These are phyloP conservation scores for Exophiala viscosa DNA, from an alignment of 2,329 filamentous ascomycete genomes.

Conservation along the genomic window DNA sequence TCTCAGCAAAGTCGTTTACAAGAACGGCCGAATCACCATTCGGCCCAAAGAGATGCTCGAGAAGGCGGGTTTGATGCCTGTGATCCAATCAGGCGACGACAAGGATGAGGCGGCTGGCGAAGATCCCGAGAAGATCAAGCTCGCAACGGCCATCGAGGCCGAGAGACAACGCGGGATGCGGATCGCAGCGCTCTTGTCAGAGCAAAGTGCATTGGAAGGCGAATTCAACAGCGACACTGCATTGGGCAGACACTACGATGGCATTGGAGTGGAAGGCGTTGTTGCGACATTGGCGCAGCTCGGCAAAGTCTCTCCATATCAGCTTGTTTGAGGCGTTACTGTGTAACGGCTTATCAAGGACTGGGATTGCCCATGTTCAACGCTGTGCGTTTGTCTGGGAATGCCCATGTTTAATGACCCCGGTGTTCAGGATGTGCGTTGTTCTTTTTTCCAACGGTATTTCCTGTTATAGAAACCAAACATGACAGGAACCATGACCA, in stretches of 20 bases:
- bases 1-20: slow-evolving; percentile 76
- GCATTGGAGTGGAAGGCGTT: slow-evolving; percentile 35
- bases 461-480: too few relatives aligned
- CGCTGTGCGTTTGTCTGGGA: too few relatives aligned
- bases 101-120: neutral
- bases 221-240: slow-evolving; percentile 34
- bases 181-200: slow-evolving; percentile 32
- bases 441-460: too few relatives aligned
- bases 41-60: slow-evolving; percentile 55
- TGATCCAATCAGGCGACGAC: neutral
- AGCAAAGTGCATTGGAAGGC: slow-evolving; percentile 33
- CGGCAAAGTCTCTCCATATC: slow-evolving; percentile 15
- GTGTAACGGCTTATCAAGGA: too few relatives aligned
- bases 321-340: slow-evolving; percentile 4
- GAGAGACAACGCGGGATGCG: slow-evolving; percentile 35
- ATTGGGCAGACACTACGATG: slow-evolving; percentile 37
- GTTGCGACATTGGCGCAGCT: slow-evolving; percentile 36
- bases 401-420: too few relatives aligned
- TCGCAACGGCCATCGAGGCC: slow-evolving; percentile 3
- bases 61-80: slow-evolving; percentile 21
- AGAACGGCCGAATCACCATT: slow-evolving; percentile 75
- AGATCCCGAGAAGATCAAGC: neutral
- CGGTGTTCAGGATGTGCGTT: too few relatives aligned
- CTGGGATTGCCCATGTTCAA: too few relatives aligned
- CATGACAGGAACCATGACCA: too few relatives aligned